These are phyloP conservation scores for Heterobasidion annosum DNA, from an alignment of 1,284 basidiomycete genomes.

Conservation along the genomic window DNA sequence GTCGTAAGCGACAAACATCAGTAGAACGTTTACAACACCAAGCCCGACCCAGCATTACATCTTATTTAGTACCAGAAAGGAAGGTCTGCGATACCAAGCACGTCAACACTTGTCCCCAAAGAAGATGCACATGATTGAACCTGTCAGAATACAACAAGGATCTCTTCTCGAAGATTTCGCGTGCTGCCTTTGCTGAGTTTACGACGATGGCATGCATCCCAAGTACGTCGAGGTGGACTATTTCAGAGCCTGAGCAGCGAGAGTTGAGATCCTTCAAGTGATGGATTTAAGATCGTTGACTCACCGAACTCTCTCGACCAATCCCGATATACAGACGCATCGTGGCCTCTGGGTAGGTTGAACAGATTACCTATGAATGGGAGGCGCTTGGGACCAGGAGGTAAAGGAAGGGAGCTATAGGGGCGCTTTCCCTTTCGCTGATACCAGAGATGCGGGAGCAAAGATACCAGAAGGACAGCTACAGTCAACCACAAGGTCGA, in stretches of 20 bases:
- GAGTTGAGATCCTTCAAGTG: neutral
- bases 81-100: neutral
- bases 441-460: too few species aligned
- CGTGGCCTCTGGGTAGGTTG: constrained; percentile 5
- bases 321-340: constrained; percentile 4
- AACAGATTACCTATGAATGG: constrained; percentile 12
- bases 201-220: constrained; percentile 8
- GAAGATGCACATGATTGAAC: neutral
- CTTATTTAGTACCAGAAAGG: constrained; percentile 2
- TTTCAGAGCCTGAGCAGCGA: constrained; percentile 4
- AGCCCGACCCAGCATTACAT: neutral
- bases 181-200: constrained; percentile 8
- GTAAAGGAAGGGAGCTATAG: neutral
- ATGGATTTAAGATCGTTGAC: neutral
- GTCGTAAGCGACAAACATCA: neutral
- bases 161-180: constrained; percentile 11
- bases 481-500: too few species aligned
- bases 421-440: too few species aligned
- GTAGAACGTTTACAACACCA: neutral
- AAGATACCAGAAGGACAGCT: too few species aligned
- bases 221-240: constrained; percentile 8
- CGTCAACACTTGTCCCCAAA: neutral
- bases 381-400: constrained; percentile 10
- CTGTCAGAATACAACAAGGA: constrained; percentile 10
- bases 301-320: constrained; percentile 8